These are phyloP conservation scores for Amanita phalloides DNA, from an alignment of 768 basidiomycete genomes.

Conservation along the genomic window DNA sequence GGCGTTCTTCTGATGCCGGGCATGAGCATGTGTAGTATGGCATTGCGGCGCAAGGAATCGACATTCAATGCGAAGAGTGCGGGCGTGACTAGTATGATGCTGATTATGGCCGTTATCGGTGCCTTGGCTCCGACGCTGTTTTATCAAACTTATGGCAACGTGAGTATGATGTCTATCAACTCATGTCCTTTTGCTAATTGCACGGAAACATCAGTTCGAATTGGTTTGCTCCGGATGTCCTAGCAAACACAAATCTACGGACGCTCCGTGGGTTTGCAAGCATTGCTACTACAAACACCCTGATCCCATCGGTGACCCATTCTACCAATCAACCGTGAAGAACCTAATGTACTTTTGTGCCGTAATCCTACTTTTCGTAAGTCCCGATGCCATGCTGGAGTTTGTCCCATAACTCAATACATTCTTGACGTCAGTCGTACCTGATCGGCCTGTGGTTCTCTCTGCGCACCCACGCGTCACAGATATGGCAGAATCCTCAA, in stretches of 20 bases:
- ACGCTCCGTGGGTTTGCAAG: conserved; percentile 73
- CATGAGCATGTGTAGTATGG: conserved; percentile 88
- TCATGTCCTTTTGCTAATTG: conserved; percentile 2
- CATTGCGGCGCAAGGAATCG: conserved; percentile 85
- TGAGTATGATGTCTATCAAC: conserved; percentile 31
- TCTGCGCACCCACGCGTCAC: conserved; percentile 91
- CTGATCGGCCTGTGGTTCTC: conserved; percentile 98
- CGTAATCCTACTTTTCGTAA: conserved; percentile 75
- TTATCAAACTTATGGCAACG: conserved; percentile 96
- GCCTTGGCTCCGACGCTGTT: conserved; percentile 92
- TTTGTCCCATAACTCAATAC: not conserved
- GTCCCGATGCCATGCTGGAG: conserved; percentile 19
- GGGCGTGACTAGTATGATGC: conserved; percentile 97
- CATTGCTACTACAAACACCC: conserved; percentile 94
- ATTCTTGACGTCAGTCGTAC: conserved; percentile 58
- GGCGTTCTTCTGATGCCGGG: conserved; percentile 98
- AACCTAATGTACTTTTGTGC: conserved; percentile 96
- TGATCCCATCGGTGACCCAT: conserved; percentile 86
- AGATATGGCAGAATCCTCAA: conserved; percentile 99
- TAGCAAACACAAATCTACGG: conserved; percentile 22
- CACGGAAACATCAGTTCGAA: conserved; percentile 52
- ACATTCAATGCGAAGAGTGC: conserved; percentile 99
- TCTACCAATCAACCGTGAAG: conserved; percentile 95
- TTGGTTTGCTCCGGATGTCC: conserved; percentile 80
- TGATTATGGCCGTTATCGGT: conserved; percentile 99